phyloP scores from a whole-genome alignment of 2,329 filamentous ascomycete genomes.

The Xylariales sp. region DNA sequence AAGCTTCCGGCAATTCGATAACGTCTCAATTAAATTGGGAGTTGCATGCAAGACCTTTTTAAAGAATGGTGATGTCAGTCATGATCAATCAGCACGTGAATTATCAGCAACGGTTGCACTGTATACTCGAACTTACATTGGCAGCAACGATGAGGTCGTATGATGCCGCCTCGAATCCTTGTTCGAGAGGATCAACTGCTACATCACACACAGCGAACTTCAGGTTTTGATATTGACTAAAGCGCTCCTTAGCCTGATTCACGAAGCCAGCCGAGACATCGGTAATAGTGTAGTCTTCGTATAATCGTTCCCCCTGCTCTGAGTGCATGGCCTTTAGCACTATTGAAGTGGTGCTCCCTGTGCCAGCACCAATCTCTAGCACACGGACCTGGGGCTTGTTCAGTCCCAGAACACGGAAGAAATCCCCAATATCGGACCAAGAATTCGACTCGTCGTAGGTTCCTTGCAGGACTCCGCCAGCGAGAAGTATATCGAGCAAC shows the following conservation, averaged over 20 bases:
- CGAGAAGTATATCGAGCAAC: not conserved
- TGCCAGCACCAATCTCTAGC: slow-evolving; percentile 8
- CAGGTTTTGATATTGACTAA: slow-evolving; percentile 8
- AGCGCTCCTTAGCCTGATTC: slow-evolving; percentile 9
- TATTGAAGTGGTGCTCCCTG: slow-evolving; percentile 1
- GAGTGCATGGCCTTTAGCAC: not conserved
- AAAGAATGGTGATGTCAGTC: no score
- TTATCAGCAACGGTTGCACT: no score
- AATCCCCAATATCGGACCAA: not conserved
- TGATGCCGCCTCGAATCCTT: slow-evolving; percentile 2
- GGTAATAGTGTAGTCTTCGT: slow-evolving; percentile 11
- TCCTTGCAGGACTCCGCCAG: not conserved
- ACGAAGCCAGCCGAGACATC: slow-evolving; percentile 15
- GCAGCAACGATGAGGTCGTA: slow-evolving; percentile 5
- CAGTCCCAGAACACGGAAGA: slow-evolving; percentile 1
- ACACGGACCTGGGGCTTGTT: slow-evolving; percentile 1
- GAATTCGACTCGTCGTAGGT: not conserved
- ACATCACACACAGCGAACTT: slow-evolving; percentile 1
- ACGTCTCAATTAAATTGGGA: slow-evolving; percentile 7
- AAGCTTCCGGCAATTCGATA: slow-evolving; percentile 10
- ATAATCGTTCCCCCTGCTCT: not conserved
- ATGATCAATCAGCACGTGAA: no score
- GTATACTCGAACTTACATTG: slow-evolving; percentile 4
- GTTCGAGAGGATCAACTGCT: slow-evolving; percentile 1
- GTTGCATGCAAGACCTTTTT: slow-evolving; percentile 16